These are phyloP conservation scores for Colletotrichum liaoningense DNA, from an alignment of 2,329 filamentous ascomycete genomes.

Conservation along the genomic window DNA sequence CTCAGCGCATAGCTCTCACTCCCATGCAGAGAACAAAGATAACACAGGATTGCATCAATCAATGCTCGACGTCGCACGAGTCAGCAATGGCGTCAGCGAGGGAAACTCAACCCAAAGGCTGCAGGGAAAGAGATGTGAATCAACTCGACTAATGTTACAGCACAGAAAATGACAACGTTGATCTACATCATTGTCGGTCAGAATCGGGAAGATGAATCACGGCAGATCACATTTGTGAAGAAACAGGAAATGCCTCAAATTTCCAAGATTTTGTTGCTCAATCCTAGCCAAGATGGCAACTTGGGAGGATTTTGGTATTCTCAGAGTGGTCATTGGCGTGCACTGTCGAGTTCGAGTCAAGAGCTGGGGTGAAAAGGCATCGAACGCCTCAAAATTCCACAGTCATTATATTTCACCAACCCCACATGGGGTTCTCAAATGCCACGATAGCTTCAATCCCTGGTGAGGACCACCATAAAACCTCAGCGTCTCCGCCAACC, in stretches of 20 bases:
- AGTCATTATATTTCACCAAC: not conserved
- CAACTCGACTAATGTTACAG: not conserved
- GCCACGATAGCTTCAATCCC: constrained; percentile 33
- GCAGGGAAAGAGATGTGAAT: not conserved
- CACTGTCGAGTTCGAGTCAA: not conserved
- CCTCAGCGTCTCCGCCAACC: not conserved
- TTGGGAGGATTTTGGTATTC: not conserved
- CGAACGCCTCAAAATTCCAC: not conserved
- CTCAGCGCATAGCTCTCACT: not conserved
- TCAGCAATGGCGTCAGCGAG: constrained; percentile 12
- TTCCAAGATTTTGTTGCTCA: not conserved
- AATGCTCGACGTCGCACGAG: constrained; percentile 29
- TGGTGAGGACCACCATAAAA: not conserved
- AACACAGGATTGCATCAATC: constrained; percentile 9
- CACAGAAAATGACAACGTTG: not conserved
- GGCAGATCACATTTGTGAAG: not conserved
- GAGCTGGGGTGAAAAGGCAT: not conserved
- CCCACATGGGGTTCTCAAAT: constrained; percentile 13
- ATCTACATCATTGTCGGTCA: constrained; percentile 2
- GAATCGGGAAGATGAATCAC: not conserved
- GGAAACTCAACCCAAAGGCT: not conserved
- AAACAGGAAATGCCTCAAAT: not conserved
- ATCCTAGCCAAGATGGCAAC: not conserved
- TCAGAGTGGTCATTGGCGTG: too few relatives aligned
- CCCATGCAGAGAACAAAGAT: not conserved